These are phyloP conservation scores for Escallonia rubra DNA, from an alignment of 129 eudicot genomes.

Conservation along the genomic window DNA sequence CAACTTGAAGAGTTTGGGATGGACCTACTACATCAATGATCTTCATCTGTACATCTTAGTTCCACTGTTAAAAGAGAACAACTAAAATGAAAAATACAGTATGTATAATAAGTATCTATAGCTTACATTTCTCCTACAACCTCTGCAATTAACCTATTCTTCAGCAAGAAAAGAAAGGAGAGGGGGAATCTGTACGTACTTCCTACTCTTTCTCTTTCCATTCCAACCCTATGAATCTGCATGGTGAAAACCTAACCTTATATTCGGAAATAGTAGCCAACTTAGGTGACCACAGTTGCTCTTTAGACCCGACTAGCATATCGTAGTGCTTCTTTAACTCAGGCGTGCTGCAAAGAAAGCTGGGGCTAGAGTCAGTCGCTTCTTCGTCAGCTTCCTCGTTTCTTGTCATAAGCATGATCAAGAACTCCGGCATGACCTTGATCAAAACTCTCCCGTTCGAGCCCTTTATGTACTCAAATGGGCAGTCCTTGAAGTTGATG, in stretches of 20 bases:
- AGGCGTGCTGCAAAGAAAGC: slow-evolving; percentile 65
- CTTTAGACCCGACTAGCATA: slow-evolving; percentile 58
- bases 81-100: too few species aligned
- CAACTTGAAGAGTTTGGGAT: too few species aligned
- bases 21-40: too few species aligned
- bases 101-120: too few species aligned
- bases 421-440: slow-evolving; percentile 60
- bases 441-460: slow-evolving; percentile 60
- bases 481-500: slow-evolving; percentile 26
- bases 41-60: too few species aligned
- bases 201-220: slow-evolving; percentile 28
- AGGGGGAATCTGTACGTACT: not conserved
- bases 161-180: not conserved
- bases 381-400: slow-evolving; percentile 14
- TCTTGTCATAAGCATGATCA: slow-evolving; percentile 30
- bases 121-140: too few species aligned
- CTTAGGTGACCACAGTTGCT: slow-evolving; percentile 74
- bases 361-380: not conserved
- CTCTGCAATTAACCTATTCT: not conserved
- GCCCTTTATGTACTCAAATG: slow-evolving; percentile 66
- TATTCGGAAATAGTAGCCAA: slow-evolving; percentile 73
- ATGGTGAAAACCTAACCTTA: slow-evolving; percentile 58
- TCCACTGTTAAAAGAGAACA: too few species aligned
- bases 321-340: slow-evolving; percentile 71
- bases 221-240: slow-evolving; percentile 48